Evolutionary conservation across 495 filamentous ascomycete species (phyloP).

Genomic region (Glutinoglossum americanum): DNA sequence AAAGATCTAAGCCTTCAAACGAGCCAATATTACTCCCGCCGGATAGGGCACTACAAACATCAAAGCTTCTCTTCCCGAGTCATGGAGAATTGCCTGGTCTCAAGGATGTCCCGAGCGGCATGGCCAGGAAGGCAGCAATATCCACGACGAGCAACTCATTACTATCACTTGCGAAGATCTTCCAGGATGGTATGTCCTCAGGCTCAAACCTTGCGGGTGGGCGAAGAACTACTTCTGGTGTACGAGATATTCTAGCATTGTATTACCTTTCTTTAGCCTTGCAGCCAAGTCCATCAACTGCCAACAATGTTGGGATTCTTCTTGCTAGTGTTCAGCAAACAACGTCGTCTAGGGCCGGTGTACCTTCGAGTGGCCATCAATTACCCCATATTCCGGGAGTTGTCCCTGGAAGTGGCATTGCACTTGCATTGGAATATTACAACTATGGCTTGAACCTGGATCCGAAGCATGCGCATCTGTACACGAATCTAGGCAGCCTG

Average conservation of each 20-base stretch:
- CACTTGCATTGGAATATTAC: constrained; percentile 82
- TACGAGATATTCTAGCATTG: constrained; percentile 82
- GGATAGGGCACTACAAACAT: constrained; percentile 63
- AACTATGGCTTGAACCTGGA: constrained; percentile 81
- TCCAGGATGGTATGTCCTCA: constrained; percentile 84
- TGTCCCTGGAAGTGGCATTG: constrained; percentile 64
- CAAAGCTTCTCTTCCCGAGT: constrained; percentile 59
- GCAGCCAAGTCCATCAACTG: constrained; percentile 89
- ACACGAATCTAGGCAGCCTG: constrained; percentile 88
- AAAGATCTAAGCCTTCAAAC: constrained; percentile 12
- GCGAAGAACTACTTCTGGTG: constrained; percentile 42
- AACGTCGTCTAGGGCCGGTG: constrained; percentile 21
- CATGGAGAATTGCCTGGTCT: constrained; percentile 71
- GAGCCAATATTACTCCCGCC: constrained; percentile 64
- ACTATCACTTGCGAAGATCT: constrained; percentile 90
- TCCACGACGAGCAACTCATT: constrained; percentile 92
- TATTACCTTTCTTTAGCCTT: constrained; percentile 93
- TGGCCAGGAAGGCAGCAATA: constrained; percentile 58
- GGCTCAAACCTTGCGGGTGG: constrained; percentile 30
- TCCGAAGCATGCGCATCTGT: constrained; percentile 82
- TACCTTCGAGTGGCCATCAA: constrained; percentile 9
- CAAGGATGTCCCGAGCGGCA: constrained; percentile 46
- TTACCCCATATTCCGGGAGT: constrained; percentile 52
- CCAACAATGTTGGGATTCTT: constrained; percentile 95
- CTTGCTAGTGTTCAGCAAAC: constrained; percentile 83